Percentiles rank a stretch among this genome's conserved stretches.
These are phyloP conservation scores for Trypanosoma conorhini DNA, from an alignment of 208 protist species.

Conservation along the genomic window DNA sequence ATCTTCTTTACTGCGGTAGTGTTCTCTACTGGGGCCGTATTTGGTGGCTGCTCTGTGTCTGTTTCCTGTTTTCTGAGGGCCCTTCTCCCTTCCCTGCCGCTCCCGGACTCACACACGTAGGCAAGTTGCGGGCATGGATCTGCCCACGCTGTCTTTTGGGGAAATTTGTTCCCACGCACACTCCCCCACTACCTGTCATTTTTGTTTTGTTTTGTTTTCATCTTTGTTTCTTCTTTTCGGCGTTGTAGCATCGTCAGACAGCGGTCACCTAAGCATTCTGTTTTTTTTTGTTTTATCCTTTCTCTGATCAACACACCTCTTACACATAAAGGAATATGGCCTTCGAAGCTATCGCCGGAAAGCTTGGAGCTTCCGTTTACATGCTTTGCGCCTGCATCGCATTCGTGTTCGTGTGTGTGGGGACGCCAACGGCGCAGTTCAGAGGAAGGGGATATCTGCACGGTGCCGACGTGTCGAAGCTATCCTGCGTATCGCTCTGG, in stretches of 20 bases:
- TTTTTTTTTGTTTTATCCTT: background rate
- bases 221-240: background rate
- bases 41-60: background rate
- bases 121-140: background rate
- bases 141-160: no score
- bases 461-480: slow-evolving; percentile 22
- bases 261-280: background rate
- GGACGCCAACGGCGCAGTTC: slow-evolving; percentile 59
- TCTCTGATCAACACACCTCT: background rate
- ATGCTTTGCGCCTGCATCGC: slow-evolving; percentile 49
- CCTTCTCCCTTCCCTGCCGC: background rate
- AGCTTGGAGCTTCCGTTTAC: slow-evolving; percentile 38
- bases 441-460: slow-evolving; percentile 34
- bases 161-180: no score
- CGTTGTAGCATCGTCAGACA: background rate
- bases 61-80: background rate
- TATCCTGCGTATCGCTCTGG: slow-evolving; percentile 54
- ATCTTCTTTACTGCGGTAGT: background rate
- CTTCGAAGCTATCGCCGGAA: slow-evolving; percentile 46
- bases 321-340: slow-evolving; percentile 36
- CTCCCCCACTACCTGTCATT: no score
- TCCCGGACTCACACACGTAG: background rate
- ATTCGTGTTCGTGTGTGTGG: slow-evolving; percentile 52
- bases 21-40: background rate
- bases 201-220: background rate